phyloP scores from a whole-genome alignment of 2,329 filamentous ascomycete species.

The Zymoseptoria brevis region DNA sequence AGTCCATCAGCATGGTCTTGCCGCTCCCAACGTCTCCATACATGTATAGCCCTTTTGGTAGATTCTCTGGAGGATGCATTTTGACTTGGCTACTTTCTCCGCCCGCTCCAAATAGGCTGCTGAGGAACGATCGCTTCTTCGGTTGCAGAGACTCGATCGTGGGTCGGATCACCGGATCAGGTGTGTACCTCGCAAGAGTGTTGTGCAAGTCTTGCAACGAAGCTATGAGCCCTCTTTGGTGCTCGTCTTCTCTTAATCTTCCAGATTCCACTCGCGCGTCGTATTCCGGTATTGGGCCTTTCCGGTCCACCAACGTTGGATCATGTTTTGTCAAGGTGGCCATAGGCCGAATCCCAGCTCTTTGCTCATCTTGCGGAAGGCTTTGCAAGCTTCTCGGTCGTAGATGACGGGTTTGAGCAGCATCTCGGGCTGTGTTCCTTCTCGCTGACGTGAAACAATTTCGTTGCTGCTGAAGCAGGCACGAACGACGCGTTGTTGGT shows the following conservation, averaged over 20 bases:
- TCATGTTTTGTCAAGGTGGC: constrained; percentile 27
- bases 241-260: constrained; percentile 72
- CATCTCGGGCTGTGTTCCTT: not conserved
- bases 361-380: not conserved
- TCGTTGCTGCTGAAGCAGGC: constrained; percentile 3
- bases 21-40: constrained; percentile 73
- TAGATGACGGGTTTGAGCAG: not conserved
- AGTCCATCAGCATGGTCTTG: constrained; percentile 68
- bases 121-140: constrained; percentile 45
- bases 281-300: constrained; percentile 80
- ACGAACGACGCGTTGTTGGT: constrained; percentile 7
- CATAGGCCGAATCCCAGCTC: constrained; percentile 12
- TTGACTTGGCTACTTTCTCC: constrained; percentile 10
- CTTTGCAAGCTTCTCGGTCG: not conserved
- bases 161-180: constrained; percentile 68
- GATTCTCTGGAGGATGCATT: constrained; percentile 48
- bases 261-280: constrained; percentile 69
- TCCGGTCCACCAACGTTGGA: constrained; percentile 14
- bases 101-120: constrained; percentile 52
- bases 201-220: constrained; percentile 83
- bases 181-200: constrained; percentile 64
- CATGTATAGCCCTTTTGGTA: constrained; percentile 53
- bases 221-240: constrained; percentile 86
- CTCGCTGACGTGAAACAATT: not conserved
- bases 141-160: constrained; percentile 61